phyloP scores from a whole-genome alignment of 768 basidiomycete species.

The Boletus barrowsii region DNA sequence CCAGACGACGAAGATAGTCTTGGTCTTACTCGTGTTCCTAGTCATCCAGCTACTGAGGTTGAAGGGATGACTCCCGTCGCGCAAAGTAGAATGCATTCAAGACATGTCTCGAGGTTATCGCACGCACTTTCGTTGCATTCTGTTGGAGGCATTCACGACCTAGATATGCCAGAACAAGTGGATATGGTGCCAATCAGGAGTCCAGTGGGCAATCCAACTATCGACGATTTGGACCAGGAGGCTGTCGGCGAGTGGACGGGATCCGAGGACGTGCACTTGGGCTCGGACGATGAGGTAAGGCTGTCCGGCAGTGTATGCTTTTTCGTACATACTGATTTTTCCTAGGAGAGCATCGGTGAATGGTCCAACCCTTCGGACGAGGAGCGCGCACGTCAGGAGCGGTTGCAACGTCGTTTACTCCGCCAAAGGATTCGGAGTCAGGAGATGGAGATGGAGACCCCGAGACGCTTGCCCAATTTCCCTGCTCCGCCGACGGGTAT shows the following conservation, averaged over 20 bases:
- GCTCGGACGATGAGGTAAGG: constrained; percentile 68
- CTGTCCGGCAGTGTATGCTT: neutral
- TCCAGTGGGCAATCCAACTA: constrained; percentile 29
- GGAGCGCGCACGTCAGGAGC: constrained; percentile 70
- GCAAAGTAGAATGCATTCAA: constrained; percentile 57
- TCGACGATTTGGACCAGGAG: constrained; percentile 37
- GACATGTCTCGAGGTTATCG: constrained; percentile 66
- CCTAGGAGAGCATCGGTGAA: constrained; percentile 73
- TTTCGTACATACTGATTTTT: constrained; percentile 6
- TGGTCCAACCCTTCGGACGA: constrained; percentile 92
- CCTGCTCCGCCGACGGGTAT: constrained; percentile 67
- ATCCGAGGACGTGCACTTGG: constrained; percentile 63
- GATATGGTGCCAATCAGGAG: constrained; percentile 32
- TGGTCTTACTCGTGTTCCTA: constrained; percentile 18
- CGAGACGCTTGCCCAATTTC: constrained; percentile 75
- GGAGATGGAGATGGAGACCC: constrained; percentile 48
- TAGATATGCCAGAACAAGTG: constrained; percentile 23
- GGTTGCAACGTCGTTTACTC: constrained; percentile 60
- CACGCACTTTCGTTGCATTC: constrained; percentile 65
- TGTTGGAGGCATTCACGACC: constrained; percentile 50
- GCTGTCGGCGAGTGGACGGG: constrained; percentile 77
- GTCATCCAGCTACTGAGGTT: constrained; percentile 30
- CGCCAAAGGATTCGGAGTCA: constrained; percentile 37
- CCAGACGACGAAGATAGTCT: constrained; percentile 35
- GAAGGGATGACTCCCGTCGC: constrained; percentile 47